Evolutionary conservation across 2,329 filamentous ascomycete species (phyloP).

Genomic region (Xylaria sp.): DNA sequence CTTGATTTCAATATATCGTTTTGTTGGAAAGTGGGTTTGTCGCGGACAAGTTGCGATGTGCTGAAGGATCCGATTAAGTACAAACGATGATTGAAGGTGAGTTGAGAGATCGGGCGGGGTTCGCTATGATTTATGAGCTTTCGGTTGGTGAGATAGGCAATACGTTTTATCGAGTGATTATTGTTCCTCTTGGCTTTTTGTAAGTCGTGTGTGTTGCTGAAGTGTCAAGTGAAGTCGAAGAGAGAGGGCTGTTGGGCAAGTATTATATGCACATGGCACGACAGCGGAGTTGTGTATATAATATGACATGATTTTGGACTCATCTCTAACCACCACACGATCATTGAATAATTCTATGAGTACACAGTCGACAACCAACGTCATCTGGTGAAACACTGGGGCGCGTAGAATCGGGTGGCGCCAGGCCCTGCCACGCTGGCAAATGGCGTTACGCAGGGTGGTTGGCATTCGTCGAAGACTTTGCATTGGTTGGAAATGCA

Average conservation of each 20-base stretch:
- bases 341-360: background rate
- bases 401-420: background rate
- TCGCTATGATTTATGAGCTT: background rate
- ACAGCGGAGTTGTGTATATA: background rate
- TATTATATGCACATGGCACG: background rate
- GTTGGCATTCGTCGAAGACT: background rate
- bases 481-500: background rate
- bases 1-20: background rate
- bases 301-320: background rate
- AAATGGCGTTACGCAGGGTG: background rate
- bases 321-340: background rate
- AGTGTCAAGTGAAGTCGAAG: background rate
- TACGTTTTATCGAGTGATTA: background rate
- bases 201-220: background rate
- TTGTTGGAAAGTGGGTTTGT: background rate
- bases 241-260: background rate
- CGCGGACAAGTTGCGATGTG: background rate
- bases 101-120: background rate
- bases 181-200: background rate
- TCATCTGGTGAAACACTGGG: background rate
- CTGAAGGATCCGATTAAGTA: background rate
- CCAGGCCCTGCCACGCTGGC: background rate
- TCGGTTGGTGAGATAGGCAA: background rate
- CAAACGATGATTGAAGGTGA: background rate
- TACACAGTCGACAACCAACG: background rate